Conservation (phyloP, 2,329 filamentous ascomycete species). For the Penicillium sp. region DNA sequence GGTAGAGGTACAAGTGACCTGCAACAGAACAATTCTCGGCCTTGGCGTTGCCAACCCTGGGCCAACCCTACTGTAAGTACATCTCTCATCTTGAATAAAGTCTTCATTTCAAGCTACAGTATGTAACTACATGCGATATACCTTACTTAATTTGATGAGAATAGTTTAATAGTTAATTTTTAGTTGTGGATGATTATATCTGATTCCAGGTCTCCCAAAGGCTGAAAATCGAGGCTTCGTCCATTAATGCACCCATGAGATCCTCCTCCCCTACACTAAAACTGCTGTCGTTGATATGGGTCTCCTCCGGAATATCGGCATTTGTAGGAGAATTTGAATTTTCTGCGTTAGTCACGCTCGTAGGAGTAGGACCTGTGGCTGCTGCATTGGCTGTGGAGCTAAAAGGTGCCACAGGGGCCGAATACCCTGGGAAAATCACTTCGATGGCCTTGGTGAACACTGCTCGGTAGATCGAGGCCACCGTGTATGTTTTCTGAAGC, state of each 20-base stretch:
- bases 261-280: constrained; percentile 4
- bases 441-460: constrained; percentile 32
- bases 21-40: not conserved
- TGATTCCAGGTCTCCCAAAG: constrained; percentile 29
- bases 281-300: constrained; percentile 1
- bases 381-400: not conserved
- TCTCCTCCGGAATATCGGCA: not conserved
- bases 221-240: constrained; percentile 29
- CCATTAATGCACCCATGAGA: constrained; percentile 26
- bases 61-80: no score
- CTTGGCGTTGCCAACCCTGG: no score
- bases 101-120: no score
- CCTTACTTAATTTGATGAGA: no score
- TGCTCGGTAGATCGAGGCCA: constrained; percentile 32
- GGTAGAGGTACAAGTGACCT: no score
- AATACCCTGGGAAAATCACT: constrained; percentile 24
- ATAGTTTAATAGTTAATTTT: no score
- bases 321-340: not conserved
- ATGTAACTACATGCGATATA: no score
- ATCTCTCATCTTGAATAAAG: no score
- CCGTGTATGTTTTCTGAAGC: constrained; percentile 34
- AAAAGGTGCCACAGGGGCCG: constrained; percentile 1
- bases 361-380: not conserved
- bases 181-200: not conserved
- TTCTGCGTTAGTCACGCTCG: not conserved